Evolutionary conservation across 805 yeast species (phyloP).

Genomic region (Lipomyces starkeyi): DNA sequence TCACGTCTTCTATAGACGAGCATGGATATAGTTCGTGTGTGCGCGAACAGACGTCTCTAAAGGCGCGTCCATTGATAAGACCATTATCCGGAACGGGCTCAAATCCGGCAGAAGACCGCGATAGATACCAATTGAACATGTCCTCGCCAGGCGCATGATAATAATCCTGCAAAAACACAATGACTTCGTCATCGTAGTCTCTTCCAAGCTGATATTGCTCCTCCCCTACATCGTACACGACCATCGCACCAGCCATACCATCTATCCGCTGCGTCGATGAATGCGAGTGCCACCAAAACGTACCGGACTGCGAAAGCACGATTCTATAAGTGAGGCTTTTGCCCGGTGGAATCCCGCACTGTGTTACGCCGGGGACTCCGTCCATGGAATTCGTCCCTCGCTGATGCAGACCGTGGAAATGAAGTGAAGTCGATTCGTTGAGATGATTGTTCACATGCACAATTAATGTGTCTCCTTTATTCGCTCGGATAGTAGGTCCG

Average conservation of each 20-base stretch:
- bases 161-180: constrained; percentile 20
- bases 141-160: constrained; percentile 20
- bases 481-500: constrained; percentile 55
- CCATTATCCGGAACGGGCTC: constrained; percentile 33
- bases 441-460: constrained; percentile 51
- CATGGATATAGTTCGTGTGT: constrained; percentile 11
- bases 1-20: not conserved
- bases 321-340: constrained; percentile 52
- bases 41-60: not conserved
- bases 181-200: constrained; percentile 27
- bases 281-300: constrained; percentile 65
- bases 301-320: constrained; percentile 53
- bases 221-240: constrained; percentile 13
- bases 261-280: constrained; percentile 71
- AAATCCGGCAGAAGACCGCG: constrained; percentile 13
- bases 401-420: constrained; percentile 61
- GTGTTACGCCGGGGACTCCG: constrained; percentile 59
- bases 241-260: constrained; percentile 65
- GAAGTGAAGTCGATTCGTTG: constrained; percentile 51
- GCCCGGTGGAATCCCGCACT: constrained; percentile 56
- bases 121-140: constrained; percentile 14
- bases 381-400: constrained; percentile 57
- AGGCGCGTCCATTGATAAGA: constrained; percentile 25
- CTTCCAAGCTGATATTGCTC: constrained; percentile 16
- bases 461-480: constrained; percentile 47